These are phyloP conservation scores for Funneliformis caledonium DNA, from an alignment of 371 early-diverging fungal genomes.

Conservation along the genomic window DNA sequence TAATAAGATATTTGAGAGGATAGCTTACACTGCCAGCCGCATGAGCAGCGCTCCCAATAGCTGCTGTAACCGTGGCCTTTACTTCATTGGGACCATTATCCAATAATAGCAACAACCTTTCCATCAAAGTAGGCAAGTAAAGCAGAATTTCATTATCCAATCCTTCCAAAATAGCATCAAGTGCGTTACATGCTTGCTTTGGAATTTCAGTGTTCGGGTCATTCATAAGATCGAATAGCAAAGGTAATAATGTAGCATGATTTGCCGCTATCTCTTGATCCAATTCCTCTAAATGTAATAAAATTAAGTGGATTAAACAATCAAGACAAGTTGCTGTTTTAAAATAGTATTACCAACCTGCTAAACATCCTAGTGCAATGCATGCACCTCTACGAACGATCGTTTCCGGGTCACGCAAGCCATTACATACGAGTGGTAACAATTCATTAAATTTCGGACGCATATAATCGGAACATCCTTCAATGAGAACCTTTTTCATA, in stretches of 20 bases:
- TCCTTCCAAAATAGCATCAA: constrained; percentile 87
- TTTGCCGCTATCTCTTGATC: constrained; percentile 76
- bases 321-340: neutral
- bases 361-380: constrained; percentile 82
- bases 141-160: constrained; percentile 73
- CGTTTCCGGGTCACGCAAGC: constrained; percentile 78
- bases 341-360: constrained; percentile 48
- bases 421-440: constrained; percentile 72
- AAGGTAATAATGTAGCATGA: constrained; percentile 81
- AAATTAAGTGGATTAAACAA: neutral
- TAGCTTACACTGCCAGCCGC: constrained; percentile 65
- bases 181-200: constrained; percentile 80
- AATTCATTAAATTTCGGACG: constrained; percentile 75
- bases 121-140: constrained; percentile 83
- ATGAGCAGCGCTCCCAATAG: constrained; percentile 89
- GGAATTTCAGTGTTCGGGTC: constrained; percentile 75
- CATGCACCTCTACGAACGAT: constrained; percentile 88
- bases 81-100: constrained; percentile 68
- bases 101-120: constrained; percentile 72
- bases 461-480: constrained; percentile 87
- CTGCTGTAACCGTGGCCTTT: constrained; percentile 76
- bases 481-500: constrained; percentile 53
- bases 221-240: constrained; percentile 79
- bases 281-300: constrained; percentile 63
- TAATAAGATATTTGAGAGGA: neutral